These are phyloP conservation scores for Pichia eremophila DNA, from an alignment of 805 yeast genomes.

Conservation along the genomic window DNA sequence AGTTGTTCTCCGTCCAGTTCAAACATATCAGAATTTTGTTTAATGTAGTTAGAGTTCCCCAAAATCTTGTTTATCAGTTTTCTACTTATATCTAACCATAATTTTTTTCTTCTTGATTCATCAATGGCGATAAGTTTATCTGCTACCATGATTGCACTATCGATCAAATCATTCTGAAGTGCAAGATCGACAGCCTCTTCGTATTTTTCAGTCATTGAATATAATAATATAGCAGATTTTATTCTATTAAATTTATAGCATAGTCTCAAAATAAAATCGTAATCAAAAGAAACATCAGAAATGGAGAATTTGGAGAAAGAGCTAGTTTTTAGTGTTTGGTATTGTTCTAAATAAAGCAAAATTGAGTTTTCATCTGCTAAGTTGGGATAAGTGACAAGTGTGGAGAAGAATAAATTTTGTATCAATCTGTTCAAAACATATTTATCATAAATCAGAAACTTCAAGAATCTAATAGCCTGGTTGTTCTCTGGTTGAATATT, in stretches of 20 bases:
- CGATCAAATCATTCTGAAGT: slow-evolving; percentile 46
- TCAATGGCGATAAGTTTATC: slow-evolving; percentile 34
- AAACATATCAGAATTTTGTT: slow-evolving; percentile 12
- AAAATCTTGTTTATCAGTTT: slow-evolving; percentile 33
- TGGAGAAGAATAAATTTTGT: slow-evolving; percentile 62
- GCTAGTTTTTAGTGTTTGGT: slow-evolving; percentile 3
- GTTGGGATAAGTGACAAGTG: slow-evolving; percentile 46
- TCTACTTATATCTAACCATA: slow-evolving; percentile 64
- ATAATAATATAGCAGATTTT: slow-evolving; percentile 64
- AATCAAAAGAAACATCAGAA: slow-evolving; percentile 42
- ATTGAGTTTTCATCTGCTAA: slow-evolving; percentile 29
- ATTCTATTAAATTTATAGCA: slow-evolving; percentile 52
- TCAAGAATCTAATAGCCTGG: slow-evolving; percentile 58
- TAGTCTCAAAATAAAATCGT: slow-evolving; percentile 65
- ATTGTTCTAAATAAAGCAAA: not conserved
- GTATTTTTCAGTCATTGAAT: slow-evolving; percentile 54
- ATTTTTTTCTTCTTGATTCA: slow-evolving; percentile 43
- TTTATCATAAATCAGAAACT: slow-evolving; percentile 39
- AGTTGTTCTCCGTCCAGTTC: not conserved
- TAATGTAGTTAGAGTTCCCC: slow-evolving; percentile 19
- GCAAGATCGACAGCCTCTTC: slow-evolving; percentile 81
- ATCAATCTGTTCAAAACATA: slow-evolving; percentile 38
- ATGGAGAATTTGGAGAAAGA: slow-evolving; percentile 5
- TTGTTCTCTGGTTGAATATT: slow-evolving; percentile 39
- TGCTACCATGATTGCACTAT: slow-evolving; percentile 49